Base-by-base conservation (phyloP, 2,329 filamentous ascomycete genomes). In the Tolypocladium paradoxum region DNA sequence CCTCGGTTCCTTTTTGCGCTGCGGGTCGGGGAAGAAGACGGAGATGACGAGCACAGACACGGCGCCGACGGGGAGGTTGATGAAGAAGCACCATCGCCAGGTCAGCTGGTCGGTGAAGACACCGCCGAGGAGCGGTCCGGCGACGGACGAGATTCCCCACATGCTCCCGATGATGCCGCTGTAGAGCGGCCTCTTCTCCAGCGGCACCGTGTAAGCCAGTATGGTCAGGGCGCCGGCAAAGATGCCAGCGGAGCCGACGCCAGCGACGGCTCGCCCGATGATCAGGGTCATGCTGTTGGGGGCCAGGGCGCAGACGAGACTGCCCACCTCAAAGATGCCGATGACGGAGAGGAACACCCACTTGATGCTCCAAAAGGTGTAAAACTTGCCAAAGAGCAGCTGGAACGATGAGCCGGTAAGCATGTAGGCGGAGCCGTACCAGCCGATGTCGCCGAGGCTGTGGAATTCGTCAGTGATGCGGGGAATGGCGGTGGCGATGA, bases 341-440 rank as follows among this genome's bases (percentile, higher is more conserved):
- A 75, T 68, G 48, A 66, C 61, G 16, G 56, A 49, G 22, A 75
- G 55, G 55, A 70, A 75, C 3, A 70, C 66, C 55, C 63, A 68
- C 55, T 75, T 75, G 59, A 73, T 68, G 55, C 66, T 65, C 59
- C 67, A 74, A 54, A 74, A 75, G 18, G 70, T 75, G 58, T 75
- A 76, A 43, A 75, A 56, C 52, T 72, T 73, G 35, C 70, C 70
- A 51, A 68, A 69, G 34, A 69, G 62, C 7, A 73, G 61, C 54
- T 73, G 70, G 18, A 73, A 65, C 1, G 71, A 67, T 31, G 68
- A 64, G 5, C 67, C 65, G 3, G 72, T 72, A 33, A 76, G 67
- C 56, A 73, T 64, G 56, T 74, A 73, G 40, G 71, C 68, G 6
- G 62, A 70, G 3, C 72, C 75, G 54, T 78, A 78, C 76, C 76